Percentiles rank a stretch among this genome's conserved stretches.
Conservation (phyloP, 345 rosid species). For the Hevea brasiliensis region DNA sequence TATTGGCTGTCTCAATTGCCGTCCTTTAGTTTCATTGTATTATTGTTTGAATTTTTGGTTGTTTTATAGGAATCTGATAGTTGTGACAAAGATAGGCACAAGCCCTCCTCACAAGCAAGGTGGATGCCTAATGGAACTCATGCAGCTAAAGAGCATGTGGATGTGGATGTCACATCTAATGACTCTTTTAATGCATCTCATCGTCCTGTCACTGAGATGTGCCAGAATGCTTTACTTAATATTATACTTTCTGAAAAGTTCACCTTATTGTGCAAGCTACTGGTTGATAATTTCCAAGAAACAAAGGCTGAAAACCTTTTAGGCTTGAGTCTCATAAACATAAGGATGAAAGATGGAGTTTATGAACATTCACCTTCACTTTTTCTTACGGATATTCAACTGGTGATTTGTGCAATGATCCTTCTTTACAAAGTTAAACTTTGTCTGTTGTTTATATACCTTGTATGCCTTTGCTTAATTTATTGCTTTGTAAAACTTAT, state of each 20-base stretch:
- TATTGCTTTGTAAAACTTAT: not conserved
- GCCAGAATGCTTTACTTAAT: conserved; percentile 60
- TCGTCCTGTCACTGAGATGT: conserved; percentile 48
- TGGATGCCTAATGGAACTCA: conserved; percentile 39
- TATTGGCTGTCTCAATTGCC: not conserved
- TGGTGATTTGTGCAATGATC: conserved; percentile 44
- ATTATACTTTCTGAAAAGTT: conserved; percentile 72
- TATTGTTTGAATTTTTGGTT: conserved; percentile 13
- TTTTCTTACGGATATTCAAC: conserved; percentile 59
- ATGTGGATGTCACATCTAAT: conserved; percentile 36
- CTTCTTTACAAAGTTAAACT: conserved; percentile 5
- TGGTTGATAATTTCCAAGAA: conserved; percentile 71
- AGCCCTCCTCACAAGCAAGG: conserved; percentile 23
- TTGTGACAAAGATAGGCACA: conserved; percentile 32
- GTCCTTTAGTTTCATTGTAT: conserved; percentile 3
- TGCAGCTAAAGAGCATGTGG: conserved; percentile 32
- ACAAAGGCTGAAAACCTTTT: conserved; percentile 51
- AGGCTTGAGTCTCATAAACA: conserved; percentile 52
- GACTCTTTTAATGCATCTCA: conserved; percentile 37
- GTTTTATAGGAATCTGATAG: conserved; percentile 47
- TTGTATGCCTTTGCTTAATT: no score
- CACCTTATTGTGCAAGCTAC: conserved; percentile 63
- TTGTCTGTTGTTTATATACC: no score
- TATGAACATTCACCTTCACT: conserved; percentile 67
- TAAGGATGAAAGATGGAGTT: conserved; percentile 73